These are phyloP conservation scores for Annulohypoxylon maeteangense DNA, from an alignment of 495 filamentous ascomycete genomes.

Conservation along the genomic window DNA sequence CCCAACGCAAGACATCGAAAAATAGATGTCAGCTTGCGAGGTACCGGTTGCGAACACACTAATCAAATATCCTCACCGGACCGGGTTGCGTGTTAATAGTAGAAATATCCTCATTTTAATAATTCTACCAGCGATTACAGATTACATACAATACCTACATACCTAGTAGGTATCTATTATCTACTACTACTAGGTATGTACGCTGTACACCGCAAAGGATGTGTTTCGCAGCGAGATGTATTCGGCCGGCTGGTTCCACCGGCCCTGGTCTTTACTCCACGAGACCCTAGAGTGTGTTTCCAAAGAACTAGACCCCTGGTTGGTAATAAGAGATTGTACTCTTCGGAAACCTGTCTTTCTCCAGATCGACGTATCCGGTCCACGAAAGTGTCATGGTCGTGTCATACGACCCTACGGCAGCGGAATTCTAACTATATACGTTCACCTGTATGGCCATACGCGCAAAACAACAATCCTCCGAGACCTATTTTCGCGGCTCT, in stretches of 20 bases:
- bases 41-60: neutral
- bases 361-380: conserved; percentile 49
- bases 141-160: too few species aligned
- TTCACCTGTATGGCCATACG: conserved; percentile 9
- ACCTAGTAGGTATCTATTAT: too few species aligned
- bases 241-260: conserved; percentile 13
- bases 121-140: conserved; percentile 6
- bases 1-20: conserved; percentile 12
- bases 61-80: conserved; percentile 27
- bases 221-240: conserved; percentile 25
- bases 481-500: conserved; percentile 36
- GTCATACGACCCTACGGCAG: conserved; percentile 41
- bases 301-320: conserved; percentile 38
- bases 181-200: too few species aligned
- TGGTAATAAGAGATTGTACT: conserved; percentile 30
- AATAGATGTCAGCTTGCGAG: conserved; percentile 1
- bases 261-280: conserved; percentile 31
- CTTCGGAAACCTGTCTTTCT: conserved; percentile 44
- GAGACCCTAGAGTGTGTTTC: conserved; percentile 45
- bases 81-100: conserved; percentile 15
- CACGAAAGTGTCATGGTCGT: conserved; percentile 45
- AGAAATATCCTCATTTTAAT: conserved; percentile 17
- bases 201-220: conserved; percentile 11
- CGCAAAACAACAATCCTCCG: conserved; percentile 17
- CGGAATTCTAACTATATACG: conserved; percentile 22